Conservation (phyloP, 257 asterid species). For the Solanum verrucosum region DNA sequence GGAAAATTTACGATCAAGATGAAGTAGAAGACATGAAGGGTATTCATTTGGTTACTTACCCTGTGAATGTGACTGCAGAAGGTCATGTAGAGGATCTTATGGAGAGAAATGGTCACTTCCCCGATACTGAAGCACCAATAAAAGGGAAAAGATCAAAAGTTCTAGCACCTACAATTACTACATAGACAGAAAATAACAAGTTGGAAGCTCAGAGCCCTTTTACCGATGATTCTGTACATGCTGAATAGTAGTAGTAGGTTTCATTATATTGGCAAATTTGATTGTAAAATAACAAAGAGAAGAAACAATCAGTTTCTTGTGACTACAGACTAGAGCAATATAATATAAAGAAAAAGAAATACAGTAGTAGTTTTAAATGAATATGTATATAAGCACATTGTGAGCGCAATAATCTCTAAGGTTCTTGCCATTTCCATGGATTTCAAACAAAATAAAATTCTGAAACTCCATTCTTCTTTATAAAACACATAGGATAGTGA, state of each 20-base stretch:
- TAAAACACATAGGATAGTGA: neutral
- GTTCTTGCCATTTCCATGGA: neutral
- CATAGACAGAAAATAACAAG: conserved; percentile 17
- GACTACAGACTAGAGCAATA: neutral
- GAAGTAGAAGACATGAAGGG: conserved; percentile 71
- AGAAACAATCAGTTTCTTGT: neutral
- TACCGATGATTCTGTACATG: neutral
- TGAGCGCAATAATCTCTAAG: neutral
- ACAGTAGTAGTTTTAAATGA: neutral
- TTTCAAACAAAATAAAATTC: neutral
- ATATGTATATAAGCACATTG: neutral
- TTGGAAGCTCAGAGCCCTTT: neutral
- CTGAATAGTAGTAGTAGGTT: neutral
- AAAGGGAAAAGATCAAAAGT: conserved; percentile 63
- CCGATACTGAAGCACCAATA: conserved; percentile 51
- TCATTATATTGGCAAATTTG: neutral
- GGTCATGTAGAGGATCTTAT: conserved; percentile 53
- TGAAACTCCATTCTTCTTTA: neutral
- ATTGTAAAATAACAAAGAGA: neutral
- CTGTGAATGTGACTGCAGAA: conserved; percentile 35
- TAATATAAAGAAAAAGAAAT: neutral
- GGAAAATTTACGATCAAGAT: conserved; percentile 55
- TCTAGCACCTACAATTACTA: conserved; percentile 56
- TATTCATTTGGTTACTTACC: conserved; percentile 62
- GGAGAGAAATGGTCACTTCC: conserved; percentile 37